Percentiles rank a stretch among this genome's conserved stretches.
phyloP scores from a whole-genome alignment of 139 green algal species.

The Coccomyxa sp. region DNA sequence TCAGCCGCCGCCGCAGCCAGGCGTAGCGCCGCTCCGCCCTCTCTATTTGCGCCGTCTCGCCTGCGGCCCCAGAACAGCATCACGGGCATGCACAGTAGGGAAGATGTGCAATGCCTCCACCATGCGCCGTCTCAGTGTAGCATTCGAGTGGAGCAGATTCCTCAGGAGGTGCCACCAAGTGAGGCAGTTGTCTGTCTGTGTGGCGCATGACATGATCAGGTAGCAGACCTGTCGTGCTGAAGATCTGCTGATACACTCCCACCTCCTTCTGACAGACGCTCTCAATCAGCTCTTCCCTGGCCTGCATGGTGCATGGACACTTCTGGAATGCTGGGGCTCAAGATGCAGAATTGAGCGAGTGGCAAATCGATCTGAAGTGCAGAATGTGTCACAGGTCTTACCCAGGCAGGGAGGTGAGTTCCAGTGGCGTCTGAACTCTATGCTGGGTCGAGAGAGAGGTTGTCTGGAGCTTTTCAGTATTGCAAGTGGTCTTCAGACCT shows the following conservation, averaged over 20 bases:
- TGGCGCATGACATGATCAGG: no score
- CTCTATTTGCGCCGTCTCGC: slow-evolving; percentile 80
- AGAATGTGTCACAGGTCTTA: background rate
- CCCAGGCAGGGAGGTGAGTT: no score
- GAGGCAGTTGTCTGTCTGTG: no score
- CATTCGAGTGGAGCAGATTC: no score
- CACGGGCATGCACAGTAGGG: no score
- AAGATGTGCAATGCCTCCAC: no score
- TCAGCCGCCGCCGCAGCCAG: slow-evolving; percentile 63
- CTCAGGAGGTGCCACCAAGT: no score
- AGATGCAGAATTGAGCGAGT: background rate
- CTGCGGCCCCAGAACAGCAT: no score
- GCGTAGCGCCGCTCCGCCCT: slow-evolving; percentile 83
- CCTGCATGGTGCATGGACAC: no score
- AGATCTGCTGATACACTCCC: slow-evolving; percentile 83
- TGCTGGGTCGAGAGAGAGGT: no score
- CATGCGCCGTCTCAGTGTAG: no score
- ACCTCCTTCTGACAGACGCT: slow-evolving; percentile 85
- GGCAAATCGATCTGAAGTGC: background rate
- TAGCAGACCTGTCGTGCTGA: slow-evolving; percentile 60
- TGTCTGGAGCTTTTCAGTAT: background rate
- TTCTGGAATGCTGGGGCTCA: no score
- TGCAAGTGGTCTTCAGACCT: background rate
- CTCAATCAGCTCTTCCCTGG: slow-evolving; percentile 87
- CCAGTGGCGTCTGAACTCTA: background rate